Percentiles rank a stretch among this genome's conserved stretches.
phyloP scores from a whole-genome alignment of 768 basidiomycete genomes.

The Dictyophora rubrovolvata region DNA sequence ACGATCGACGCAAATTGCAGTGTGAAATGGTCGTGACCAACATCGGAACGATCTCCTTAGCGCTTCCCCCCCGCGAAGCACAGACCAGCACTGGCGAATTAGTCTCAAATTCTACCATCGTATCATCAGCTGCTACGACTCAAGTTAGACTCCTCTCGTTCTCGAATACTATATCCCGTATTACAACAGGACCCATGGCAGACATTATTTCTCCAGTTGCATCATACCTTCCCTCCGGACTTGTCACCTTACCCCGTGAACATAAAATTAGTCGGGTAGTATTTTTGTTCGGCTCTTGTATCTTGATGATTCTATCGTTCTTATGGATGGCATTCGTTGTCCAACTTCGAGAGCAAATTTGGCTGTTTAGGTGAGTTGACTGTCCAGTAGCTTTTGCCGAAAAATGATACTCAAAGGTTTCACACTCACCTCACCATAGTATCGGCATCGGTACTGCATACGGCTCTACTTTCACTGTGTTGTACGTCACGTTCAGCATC shows the following conservation, averaged over 20 bases:
- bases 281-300: constrained; percentile 44
- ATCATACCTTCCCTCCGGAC: constrained; percentile 29
- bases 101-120: constrained; percentile 11
- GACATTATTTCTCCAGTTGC: constrained; percentile 62
- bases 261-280: constrained; percentile 50
- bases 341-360: constrained; percentile 42
- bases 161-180: constrained; percentile 61
- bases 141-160: constrained; percentile 66
- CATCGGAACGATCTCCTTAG: constrained; percentile 64
- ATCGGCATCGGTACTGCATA: constrained; percentile 60
- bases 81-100: constrained; percentile 9
- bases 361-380: constrained; percentile 52
- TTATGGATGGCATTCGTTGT: constrained; percentile 44
- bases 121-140: constrained; percentile 30
- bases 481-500: constrained; percentile 37
- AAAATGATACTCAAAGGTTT: neutral
- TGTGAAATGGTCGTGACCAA: constrained; percentile 79
- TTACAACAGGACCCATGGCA: constrained; percentile 58
- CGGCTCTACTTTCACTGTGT: constrained; percentile 57
- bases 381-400: neutral
- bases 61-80: constrained; percentile 34
- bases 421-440: constrained; percentile 24
- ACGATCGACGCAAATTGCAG: constrained; percentile 24
- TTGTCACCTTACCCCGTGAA: constrained; percentile 31
- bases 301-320: constrained; percentile 41